Evolutionary conservation across 345 rosid genomes (phyloP), one percentile per base, ranked within the genome.

Genomic region (Psidium friedrichsthalianum): DNA sequence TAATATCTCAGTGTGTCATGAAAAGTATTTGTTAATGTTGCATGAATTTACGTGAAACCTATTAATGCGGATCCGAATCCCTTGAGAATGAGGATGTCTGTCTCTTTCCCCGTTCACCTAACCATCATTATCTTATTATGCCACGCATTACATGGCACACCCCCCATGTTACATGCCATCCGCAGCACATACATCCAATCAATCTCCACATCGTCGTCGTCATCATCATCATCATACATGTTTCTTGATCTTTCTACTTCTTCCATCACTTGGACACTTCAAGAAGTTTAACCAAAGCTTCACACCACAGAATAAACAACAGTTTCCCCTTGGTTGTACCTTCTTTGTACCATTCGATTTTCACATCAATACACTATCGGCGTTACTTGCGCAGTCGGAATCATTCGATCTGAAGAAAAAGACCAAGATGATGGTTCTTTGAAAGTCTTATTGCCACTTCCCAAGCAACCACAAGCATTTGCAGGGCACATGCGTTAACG

Each of bases 1-100:
- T 55, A 27, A 24, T 84, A 29, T 53, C 36, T 42, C 22, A 36
- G 54, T 54, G 56, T 85, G 54, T 85, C 74, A 51, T 51, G 36
- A 49, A 85, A 29, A 57, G 78, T 40, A 49, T 84, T 42, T 52
- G 57, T 80, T 85, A 82, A 81, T 84, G 82, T 42, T 88, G 89
- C 85, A 86, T 90, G 87, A 90, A 88, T 88, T 81, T 89, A 88
- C 91, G 90, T 90, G 92, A 85, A 85, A 78, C 89, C 89, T 87
- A 88, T 85, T 89, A 83, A 86, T 85, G 86, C 90, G 89, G 90
- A 89, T 91, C 92, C 83, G 84, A 88, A 83, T 82, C 82, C 55
- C 83, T 86, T 53, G 42, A 51, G 80, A 82, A 81, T 61, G 83
- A 87, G 90, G 64, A 89, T 91, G 92, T 90, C 92, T 89, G 92